Conservation (phyloP, 1,139 yeast species). For the Yamadazyma siamensis region DNA sequence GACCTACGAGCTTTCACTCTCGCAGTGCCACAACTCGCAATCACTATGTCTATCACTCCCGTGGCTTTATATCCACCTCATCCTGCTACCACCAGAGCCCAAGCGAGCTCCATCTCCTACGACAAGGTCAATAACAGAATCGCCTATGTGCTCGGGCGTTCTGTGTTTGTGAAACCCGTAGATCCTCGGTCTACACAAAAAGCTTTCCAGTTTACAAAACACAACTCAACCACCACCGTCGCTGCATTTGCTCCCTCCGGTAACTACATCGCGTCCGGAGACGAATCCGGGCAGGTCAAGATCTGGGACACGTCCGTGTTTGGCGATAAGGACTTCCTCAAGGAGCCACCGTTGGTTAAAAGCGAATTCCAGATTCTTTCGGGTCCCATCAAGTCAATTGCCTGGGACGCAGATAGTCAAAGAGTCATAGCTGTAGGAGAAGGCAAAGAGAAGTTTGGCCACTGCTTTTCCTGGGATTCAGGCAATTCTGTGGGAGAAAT, state of each 20-base stretch:
- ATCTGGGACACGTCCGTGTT: slow-evolving; percentile 68
- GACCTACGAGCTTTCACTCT: too few relatives aligned
- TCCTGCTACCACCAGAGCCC: slow-evolving; percentile 73
- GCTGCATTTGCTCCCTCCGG: slow-evolving; percentile 90
- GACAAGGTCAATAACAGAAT: slow-evolving; percentile 65
- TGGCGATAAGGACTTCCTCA: slow-evolving; percentile 14
- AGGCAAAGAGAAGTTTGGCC: slow-evolving; percentile 90
- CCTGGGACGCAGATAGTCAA: slow-evolving; percentile 90
- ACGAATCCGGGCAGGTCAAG: slow-evolving; percentile 79
- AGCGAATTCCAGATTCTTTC: slow-evolving; percentile 80
- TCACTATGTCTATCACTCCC: slow-evolving; percentile 18
- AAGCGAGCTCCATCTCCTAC: slow-evolving; percentile 69
- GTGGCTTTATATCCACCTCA: slow-evolving; percentile 50
- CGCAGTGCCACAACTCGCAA: too few relatives aligned
- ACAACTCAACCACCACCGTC: slow-evolving; percentile 68
- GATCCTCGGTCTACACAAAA: slow-evolving; percentile 34
- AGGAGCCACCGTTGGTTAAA: slow-evolving; percentile 41
- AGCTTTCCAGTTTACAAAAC: slow-evolving; percentile 67
- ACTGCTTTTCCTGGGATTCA: slow-evolving; percentile 88
- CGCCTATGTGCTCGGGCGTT: slow-evolving; percentile 80
- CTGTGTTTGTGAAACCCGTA: slow-evolving; percentile 69
- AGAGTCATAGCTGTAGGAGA: slow-evolving; percentile 93
- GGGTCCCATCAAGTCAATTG: slow-evolving; percentile 78
- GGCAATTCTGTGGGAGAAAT: slow-evolving; percentile 96
- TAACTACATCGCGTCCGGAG: slow-evolving; percentile 88